Evolutionary conservation across 2,329 filamentous ascomycete species (phyloP).

Genomic region (Penicillium sp.): DNA sequence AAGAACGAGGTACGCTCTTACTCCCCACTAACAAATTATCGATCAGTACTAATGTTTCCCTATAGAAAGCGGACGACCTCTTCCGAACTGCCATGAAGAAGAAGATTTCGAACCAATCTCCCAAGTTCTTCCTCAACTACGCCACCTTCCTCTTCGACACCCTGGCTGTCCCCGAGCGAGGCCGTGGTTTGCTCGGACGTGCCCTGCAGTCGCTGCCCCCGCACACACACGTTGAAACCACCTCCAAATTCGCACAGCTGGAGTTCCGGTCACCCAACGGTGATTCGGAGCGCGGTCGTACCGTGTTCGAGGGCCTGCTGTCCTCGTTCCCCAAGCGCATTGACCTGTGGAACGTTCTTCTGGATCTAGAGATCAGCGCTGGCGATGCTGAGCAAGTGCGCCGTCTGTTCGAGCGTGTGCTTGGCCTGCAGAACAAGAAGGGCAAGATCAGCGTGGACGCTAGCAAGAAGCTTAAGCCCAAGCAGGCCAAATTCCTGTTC

Average conservation of each 20-base stretch:
- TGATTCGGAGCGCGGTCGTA: slow-evolving; percentile 86
- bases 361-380: slow-evolving; percentile 75
- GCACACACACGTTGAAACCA: slow-evolving; percentile 70
- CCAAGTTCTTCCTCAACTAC: slow-evolving; percentile 90
- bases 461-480: slow-evolving; percentile 71
- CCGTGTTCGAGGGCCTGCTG: slow-evolving; percentile 87
- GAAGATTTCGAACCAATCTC: slow-evolving; percentile 73
- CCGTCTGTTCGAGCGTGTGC: slow-evolving; percentile 78
- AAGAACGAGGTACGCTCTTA: slow-evolving; percentile 70
- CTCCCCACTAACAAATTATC: background rate
- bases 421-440: slow-evolving; percentile 48
- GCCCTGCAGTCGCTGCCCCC: slow-evolving; percentile 79
- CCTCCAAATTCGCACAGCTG: slow-evolving; percentile 84
- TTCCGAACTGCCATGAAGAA: slow-evolving; percentile 89
- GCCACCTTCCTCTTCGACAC: slow-evolving; percentile 86
- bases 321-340: slow-evolving; percentile 83
- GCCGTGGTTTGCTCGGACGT: slow-evolving; percentile 74
- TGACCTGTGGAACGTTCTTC: slow-evolving; percentile 88
- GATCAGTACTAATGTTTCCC: slow-evolving; percentile 23
- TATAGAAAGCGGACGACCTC: slow-evolving; percentile 80
- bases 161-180: slow-evolving; percentile 67
- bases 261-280: slow-evolving; percentile 85
- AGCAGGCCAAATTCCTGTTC: slow-evolving; percentile 84
- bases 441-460: slow-evolving; percentile 30
- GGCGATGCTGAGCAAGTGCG: slow-evolving; percentile 66